A percentile compares a stretch with the other conserved stretches of the same genome.
phyloP scores from a whole-genome alignment of 2,329 filamentous ascomycete species.

The Arthroderma uncinatum region DNA sequence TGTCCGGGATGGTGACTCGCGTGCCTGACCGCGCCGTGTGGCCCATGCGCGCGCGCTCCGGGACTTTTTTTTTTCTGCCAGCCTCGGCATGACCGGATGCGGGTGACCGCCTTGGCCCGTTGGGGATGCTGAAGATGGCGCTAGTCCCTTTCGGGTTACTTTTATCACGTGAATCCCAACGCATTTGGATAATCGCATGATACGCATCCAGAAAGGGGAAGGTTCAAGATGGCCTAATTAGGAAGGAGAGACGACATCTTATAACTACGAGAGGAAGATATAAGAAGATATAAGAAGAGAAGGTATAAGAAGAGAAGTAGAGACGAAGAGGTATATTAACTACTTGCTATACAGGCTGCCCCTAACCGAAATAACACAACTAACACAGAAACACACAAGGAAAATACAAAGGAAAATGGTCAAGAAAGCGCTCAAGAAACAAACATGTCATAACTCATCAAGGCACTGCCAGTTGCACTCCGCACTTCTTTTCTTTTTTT shows the following conservation, averaged over 20 bases:
- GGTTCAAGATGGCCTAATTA: not conserved
- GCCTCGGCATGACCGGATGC: not conserved
- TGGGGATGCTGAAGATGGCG: not conserved
- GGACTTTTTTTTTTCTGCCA: not conserved
- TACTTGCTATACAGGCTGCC: not conserved
- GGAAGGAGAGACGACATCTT: not conserved
- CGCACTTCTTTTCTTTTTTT: conserved; percentile 18
- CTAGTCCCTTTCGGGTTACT: not conserved
- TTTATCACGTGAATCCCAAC: not conserved
- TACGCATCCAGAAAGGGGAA: too few relatives aligned
- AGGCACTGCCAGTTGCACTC: conserved; percentile 7
- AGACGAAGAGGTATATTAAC: too few relatives aligned
- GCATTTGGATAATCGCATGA: not conserved
- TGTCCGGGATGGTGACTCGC: not conserved
- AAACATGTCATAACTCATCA: conserved; percentile 8
- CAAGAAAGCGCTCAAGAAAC: conserved; percentile 11
- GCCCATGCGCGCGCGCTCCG: not conserved
- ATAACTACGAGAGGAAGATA: not conserved
- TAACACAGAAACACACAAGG: conserved; percentile 1
- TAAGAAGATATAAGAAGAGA: not conserved
- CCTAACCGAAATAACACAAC: not conserved
- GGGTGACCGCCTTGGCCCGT: not conserved
- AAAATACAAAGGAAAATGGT: conserved; percentile 19
- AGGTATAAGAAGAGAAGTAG: not conserved
- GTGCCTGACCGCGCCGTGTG: conserved; percentile 3